Percentiles rank a stretch among this genome's conserved stretches.
These are phyloP conservation scores for Aleurites moluccanus DNA, from an alignment of 441 rosid species.

Conservation along the genomic window DNA sequence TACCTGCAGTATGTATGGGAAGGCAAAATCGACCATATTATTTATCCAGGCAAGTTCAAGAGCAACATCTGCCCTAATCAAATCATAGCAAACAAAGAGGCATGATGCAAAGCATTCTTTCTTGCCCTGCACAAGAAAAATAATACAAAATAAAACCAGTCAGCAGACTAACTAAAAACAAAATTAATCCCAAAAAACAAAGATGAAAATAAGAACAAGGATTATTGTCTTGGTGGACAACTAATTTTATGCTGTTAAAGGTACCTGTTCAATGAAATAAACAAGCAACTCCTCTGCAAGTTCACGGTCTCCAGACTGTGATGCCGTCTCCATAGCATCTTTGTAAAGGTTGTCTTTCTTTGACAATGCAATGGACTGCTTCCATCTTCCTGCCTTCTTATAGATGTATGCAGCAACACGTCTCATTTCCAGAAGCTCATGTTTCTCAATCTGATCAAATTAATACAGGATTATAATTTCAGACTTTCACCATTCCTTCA, in stretches of 20 bases:
- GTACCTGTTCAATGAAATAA: slow-evolving; percentile 95
- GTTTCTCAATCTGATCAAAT: slow-evolving; percentile 79
- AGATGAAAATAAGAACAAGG: too few species aligned
- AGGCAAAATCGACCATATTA: slow-evolving; percentile 92
- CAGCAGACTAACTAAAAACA: not conserved
- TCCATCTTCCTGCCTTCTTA: slow-evolving; percentile 99
- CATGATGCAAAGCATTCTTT: slow-evolving; percentile 98
- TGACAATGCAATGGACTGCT: slow-evolving; percentile 95
- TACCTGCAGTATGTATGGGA: slow-evolving; percentile 95
- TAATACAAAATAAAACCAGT: not conserved
- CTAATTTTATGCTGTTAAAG: not conserved
- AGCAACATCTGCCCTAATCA: slow-evolving; percentile 80
- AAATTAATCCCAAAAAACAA: too few species aligned
- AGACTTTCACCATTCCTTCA: not conserved
- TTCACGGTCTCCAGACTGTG: slow-evolving; percentile 97
- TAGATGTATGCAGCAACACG: slow-evolving; percentile 99
- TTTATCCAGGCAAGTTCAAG: slow-evolving; percentile 97
- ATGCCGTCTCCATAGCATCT: slow-evolving; percentile 99
- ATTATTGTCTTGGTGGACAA: not conserved
- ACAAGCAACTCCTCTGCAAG: slow-evolving; percentile 98
- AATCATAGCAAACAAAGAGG: slow-evolving; percentile 95
- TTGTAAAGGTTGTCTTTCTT: slow-evolving; percentile 93
- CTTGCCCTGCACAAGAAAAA: slow-evolving; percentile 61
- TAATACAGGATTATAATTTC: slow-evolving; percentile 1
- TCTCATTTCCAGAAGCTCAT: slow-evolving; percentile 98